Evolutionary conservation across 1,284 basidiomycete species (phyloP).

Genomic region (Takashimella tepidaria): DNA sequence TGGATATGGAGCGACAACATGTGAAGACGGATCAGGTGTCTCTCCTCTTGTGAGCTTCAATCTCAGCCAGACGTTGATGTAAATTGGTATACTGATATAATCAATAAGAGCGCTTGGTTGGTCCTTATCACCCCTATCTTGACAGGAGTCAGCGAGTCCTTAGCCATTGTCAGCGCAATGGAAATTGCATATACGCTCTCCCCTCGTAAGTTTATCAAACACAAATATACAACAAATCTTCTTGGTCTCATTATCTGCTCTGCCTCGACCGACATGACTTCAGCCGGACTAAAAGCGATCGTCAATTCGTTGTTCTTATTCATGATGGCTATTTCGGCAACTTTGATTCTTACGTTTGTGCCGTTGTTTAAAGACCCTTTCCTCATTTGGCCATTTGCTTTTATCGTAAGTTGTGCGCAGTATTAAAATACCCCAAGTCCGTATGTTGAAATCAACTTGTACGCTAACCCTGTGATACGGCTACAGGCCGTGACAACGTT

Average conservation of each 20-base stretch:
- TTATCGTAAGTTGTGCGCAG: conserved; percentile 16
- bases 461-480: too few species aligned
- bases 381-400: conserved; percentile 24
- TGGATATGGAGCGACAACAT: conserved; percentile 20
- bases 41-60: conserved; percentile 14
- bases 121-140: conserved; percentile 22
- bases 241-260: too few species aligned
- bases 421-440: not conserved
- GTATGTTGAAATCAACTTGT: too few species aligned
- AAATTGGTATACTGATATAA: too few species aligned
- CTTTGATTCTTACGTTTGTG: conserved; percentile 19
- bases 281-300: conserved; percentile 24
- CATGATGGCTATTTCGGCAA: conserved; percentile 19
- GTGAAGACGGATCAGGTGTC: conserved; percentile 8
- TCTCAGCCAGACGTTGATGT: not conserved
- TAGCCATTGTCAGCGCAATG: conserved; percentile 27
- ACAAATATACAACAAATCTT: too few species aligned
- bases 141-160: conserved; percentile 21
- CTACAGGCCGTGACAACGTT: conserved; percentile 18
- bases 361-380: conserved; percentile 27
- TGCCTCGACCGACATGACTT: not conserved
- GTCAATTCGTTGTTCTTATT: conserved; percentile 26
- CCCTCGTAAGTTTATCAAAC: conserved; percentile 20
- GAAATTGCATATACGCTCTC: conserved; percentile 29
- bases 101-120: conserved; percentile 31